Conservation (phyloP, 2,329 filamentous ascomycete genomes). For the Chlorencoelia australis region DNA sequence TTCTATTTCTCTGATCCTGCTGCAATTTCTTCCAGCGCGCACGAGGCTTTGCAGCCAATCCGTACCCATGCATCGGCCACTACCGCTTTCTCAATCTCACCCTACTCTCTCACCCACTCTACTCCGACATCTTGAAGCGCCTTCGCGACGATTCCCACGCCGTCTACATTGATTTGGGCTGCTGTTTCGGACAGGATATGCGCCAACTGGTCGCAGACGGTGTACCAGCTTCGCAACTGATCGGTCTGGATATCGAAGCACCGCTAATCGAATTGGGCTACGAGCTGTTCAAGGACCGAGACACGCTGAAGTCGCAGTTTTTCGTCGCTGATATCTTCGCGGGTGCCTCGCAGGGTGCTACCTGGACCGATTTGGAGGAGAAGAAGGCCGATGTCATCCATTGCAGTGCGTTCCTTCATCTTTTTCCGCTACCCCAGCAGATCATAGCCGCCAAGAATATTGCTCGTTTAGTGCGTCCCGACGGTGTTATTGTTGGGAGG, state of each 20-base stretch:
- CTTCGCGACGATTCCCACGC: constrained; percentile 1
- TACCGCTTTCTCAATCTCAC: constrained; percentile 17
- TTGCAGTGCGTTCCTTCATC: constrained; percentile 7
- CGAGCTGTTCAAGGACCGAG: constrained; percentile 29
- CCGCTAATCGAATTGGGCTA: constrained; percentile 29
- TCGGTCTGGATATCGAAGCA: constrained; percentile 24
- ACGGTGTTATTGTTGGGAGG: constrained; percentile 7
- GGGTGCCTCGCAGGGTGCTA: constrained; percentile 13
- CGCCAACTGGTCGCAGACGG: constrained; percentile 28
- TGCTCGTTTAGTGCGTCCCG: constrained; percentile 5
- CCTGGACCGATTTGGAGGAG: constrained; percentile 12
- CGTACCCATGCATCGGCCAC: constrained; percentile 19
- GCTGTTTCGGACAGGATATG: constrained; percentile 30
- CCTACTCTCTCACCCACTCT: constrained; percentile 2
- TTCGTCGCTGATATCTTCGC: constrained; percentile 27
- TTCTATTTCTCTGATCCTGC: not conserved
- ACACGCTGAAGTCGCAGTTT: constrained; percentile 23
- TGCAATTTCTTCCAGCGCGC: constrained; percentile 9
- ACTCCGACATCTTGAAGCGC: constrained; percentile 4
- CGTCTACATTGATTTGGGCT: constrained; percentile 29
- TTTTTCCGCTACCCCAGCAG: constrained; percentile 6
- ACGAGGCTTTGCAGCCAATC: constrained; percentile 12
- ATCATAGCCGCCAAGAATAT: constrained; percentile 22
- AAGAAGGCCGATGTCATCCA: constrained; percentile 15
- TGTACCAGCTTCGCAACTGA: constrained; percentile 22